Evolutionary conservation across 2,329 filamentous ascomycete genomes (phyloP).

Genomic region (Emmonsiellopsis sp.): DNA sequence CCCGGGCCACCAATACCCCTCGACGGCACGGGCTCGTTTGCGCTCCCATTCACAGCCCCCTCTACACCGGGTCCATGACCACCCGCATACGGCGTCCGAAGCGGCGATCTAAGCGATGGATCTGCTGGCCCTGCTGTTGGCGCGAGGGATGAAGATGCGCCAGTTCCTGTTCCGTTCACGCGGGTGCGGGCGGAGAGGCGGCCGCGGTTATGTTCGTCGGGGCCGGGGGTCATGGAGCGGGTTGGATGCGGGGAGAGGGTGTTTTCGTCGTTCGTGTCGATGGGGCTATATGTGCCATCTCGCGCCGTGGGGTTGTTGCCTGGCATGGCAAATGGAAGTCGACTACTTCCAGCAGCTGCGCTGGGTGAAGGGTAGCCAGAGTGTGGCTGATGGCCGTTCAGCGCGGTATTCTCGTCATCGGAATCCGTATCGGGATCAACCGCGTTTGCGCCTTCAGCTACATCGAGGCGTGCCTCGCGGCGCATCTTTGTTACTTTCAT

Average conservation of each 20-base stretch:
- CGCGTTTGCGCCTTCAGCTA: slow-evolving; percentile 15
- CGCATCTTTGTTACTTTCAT: slow-evolving; percentile 90
- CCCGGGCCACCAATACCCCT: background rate
- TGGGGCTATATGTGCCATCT: background rate
- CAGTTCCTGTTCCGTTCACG: background rate
- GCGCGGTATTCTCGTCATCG: slow-evolving; percentile 6
- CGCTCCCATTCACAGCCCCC: background rate
- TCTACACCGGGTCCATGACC: background rate
- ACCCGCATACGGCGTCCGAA: background rate
- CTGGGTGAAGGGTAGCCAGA: background rate
- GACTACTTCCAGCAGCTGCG: background rate
- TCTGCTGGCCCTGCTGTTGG: background rate
- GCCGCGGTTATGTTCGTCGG: background rate
- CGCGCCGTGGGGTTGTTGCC: background rate
- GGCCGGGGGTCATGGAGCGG: background rate
- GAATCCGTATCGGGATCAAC: slow-evolving; percentile 6
- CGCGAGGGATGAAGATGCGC: background rate
- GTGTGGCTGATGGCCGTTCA: background rate
- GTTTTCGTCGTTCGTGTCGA: background rate
- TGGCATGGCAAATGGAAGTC: background rate
- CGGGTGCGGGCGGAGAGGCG: background rate
- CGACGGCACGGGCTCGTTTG: background rate
- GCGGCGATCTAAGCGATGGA: background rate
- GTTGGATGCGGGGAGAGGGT: background rate
- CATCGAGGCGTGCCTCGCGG: slow-evolving; percentile 53